These are phyloP conservation scores for Capronia epimyces DNA, from an alignment of 2,329 filamentous ascomycete genomes.

Conservation along the genomic window DNA sequence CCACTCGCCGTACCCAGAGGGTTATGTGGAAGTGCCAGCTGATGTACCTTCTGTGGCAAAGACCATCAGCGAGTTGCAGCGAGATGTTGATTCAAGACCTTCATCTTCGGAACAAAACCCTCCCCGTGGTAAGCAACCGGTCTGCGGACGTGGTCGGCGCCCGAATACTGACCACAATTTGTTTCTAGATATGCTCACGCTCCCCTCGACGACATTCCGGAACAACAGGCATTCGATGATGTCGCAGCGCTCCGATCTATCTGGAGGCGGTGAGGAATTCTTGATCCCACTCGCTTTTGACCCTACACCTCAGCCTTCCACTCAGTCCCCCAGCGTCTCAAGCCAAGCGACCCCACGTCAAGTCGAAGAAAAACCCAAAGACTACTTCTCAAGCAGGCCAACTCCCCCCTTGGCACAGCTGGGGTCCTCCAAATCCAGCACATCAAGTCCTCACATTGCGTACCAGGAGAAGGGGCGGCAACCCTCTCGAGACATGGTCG, in stretches of 20 bases:
- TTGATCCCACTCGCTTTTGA: conserved; percentile 73
- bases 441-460: conserved; percentile 73
- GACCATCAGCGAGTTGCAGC: conserved; percentile 25
- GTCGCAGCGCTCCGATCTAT: conserved; percentile 51
- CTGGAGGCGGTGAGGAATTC: conserved; percentile 61
- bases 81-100: conserved; percentile 19
- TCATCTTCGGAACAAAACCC: conserved; percentile 20
- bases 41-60: conserved; percentile 25
- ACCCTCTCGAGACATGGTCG: conserved; percentile 19
- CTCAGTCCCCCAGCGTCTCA: conserved; percentile 46
- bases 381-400: conserved; percentile 51
- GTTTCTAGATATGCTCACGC: conserved; percentile 54
- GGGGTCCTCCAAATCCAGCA: conserved; percentile 29
- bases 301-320: conserved; percentile 55
- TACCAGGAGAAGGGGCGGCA: conserved; percentile 78
- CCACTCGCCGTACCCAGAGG: conserved; percentile 42
- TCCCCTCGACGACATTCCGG: conserved; percentile 71
- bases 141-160: conserved; percentile 1
- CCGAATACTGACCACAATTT: conserved; percentile 10
- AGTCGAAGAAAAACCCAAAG: conserved; percentile 47
- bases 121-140: conserved; percentile 17
- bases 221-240: conserved; percentile 70
- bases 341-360: conserved; percentile 40
- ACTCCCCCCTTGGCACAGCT: conserved; percentile 35
- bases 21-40: conserved; percentile 36